phyloP scores from a whole-genome alignment of 2,329 filamentous ascomycete genomes.

The Talaromyces sp. region DNA sequence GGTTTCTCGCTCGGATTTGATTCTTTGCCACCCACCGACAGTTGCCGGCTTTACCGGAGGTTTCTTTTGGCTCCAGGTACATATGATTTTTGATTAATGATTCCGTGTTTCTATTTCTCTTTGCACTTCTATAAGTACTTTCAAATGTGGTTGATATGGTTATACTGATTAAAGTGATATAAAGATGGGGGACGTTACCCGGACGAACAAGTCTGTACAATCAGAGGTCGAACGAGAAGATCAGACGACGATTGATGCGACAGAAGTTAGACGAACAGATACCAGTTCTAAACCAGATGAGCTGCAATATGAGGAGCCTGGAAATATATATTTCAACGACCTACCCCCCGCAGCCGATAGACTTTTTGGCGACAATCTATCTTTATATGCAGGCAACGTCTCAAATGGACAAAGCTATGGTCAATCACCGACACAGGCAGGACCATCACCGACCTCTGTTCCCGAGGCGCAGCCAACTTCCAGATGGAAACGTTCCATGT shows the following conservation, averaged over 20 bases:
- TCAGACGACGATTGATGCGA: not conserved
- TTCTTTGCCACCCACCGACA: not conserved
- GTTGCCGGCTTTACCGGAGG: not conserved
- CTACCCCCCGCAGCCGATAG: slow-evolving; percentile 21
- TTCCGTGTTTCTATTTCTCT: not conserved
- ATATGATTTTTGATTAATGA: not conserved
- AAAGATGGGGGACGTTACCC: slow-evolving; percentile 1
- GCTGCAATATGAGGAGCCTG: not conserved
- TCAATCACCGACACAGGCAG: not conserved
- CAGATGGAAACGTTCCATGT: slow-evolving; percentile 26
- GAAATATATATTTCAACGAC: not conserved
- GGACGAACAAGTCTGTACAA: not conserved
- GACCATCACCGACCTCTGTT: slow-evolving; percentile 18
- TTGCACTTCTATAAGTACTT: not conserved
- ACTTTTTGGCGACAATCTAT: slow-evolving; percentile 25
- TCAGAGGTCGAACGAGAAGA: not conserved
- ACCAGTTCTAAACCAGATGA: not conserved
- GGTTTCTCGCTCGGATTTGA: not conserved
- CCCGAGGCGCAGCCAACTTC: not conserved
- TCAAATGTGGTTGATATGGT: not conserved
- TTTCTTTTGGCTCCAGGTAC: not conserved
- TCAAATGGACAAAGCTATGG: slow-evolving; percentile 19
- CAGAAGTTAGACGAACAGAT: not conserved
- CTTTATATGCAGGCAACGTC: slow-evolving; percentile 21
- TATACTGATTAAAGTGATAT: not conserved